Base-by-base conservation (phyloP, 306 rosid species). In the cucumber (Cucumis sativus) region DNA sequence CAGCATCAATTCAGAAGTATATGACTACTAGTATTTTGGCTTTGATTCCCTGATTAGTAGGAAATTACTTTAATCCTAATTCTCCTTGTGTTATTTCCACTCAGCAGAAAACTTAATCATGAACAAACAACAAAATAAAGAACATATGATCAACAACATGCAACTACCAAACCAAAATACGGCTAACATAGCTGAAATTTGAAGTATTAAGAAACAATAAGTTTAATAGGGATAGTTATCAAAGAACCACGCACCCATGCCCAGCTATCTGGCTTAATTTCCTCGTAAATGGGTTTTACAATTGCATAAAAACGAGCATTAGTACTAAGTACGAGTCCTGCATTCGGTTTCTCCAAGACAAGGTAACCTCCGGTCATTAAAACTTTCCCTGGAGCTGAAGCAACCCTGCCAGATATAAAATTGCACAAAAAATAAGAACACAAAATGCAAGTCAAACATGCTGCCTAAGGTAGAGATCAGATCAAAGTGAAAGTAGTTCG, bases 361-460 rank as follows among this genome's bases (percentile, higher is more conserved):
- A 92, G 93, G 79, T 90, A 92, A 30, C 96, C 97, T 13, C 97
- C 97, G 0, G 91, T 86, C 78, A 92, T 79, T 74, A 92, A 74
- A 56, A 92, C 97, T 82, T 92, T 92, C 59, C 96, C 97, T 12
- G 97, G 96, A 81, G 97, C 92, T 61, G 97, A 92, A 83, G 89
- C 86, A 79, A 88, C 89, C 62, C 93, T 91, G 85, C 49, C 6
- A 17, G 43, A 67, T 25, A 39, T 2, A 9, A 76, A 45, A 40
- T 75, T 80, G 47, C 75, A 35, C 21, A 25, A 54, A 59, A 70
- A 76, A 40, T 41, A 18, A 58, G 55, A 37, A 13, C 14, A 5
- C 30, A 28, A 54, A 35, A 28, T 0, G 10, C 60, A 51, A 8
- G 17, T 73, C 45, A 30, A 62, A 74, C 51, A 35, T 54, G 16